Evolutionary conservation across 768 basidiomycete species (phyloP), one percentile per base, ranked within the genome.

Genomic region (Dictyophora rubrovolvata): DNA sequence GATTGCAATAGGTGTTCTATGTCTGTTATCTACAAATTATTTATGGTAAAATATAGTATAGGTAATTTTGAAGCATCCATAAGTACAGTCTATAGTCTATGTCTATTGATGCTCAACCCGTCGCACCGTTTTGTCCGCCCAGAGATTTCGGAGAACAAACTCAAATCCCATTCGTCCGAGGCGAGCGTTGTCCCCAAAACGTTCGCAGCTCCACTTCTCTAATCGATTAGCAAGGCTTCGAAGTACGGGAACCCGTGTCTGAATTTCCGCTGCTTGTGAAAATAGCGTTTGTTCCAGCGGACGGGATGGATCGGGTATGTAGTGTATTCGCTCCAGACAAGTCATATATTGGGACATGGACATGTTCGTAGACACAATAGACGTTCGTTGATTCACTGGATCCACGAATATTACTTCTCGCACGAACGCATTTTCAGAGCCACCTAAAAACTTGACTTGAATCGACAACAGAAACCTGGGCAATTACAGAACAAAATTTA

Each of bases 341-440:
- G 87, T 90, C 62, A 91, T 87, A 66, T 95, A 93, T 73, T 95
- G 91, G n/a, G 92, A 93, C 28, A 96, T 75, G 12, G 89, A 90
- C 54, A 97, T 85, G 74, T 97, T 97, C 72, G 93, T 86, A 28
- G 92, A 93, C 36, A 89, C 90, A 63, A 92, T 88, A 46, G 87
- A 87, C 51, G 89, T 87, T 34, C 78, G 83, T 72, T 88, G 86
- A 22, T 79, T 83, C 60, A 81, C 74, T 1, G 94, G 94, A 71
- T 96, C 91, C 37, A 95, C 79, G 68, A 94, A 95, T 5, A 92
- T 91, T 64, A 96, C 86, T 73, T 97, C 94, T 50, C 94, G 85
- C 1, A 96, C 90, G 68, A 89, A 96, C 10, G 94, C 93, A 66
- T 93, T 90, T 73, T 93, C 90, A 62, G 91, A 91, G 42, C 92